A percentile compares a stretch with the other conserved stretches of the same genome.
Conservation (phyloP, 305 asterid genomes). For the Solanum hybrid region DNA sequence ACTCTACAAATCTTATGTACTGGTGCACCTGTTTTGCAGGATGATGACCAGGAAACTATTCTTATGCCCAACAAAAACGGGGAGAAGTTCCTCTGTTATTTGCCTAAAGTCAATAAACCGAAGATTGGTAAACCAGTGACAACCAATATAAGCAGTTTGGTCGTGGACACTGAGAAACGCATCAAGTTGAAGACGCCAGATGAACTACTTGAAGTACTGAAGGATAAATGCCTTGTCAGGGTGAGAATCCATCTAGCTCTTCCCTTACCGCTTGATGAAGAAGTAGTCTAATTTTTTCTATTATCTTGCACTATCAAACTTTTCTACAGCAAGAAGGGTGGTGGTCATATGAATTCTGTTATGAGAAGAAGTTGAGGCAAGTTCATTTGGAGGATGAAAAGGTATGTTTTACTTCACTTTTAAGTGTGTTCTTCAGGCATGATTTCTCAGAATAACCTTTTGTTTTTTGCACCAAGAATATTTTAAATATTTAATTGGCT, state of each 20-base stretch:
- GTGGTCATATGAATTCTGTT: slow-evolving; percentile 99
- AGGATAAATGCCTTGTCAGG: slow-evolving; percentile 81
- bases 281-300: background rate
- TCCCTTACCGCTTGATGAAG: background rate
- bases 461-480: background rate
- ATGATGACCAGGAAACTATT: slow-evolving; percentile 72
- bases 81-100: slow-evolving; percentile 67
- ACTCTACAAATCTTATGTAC: background rate
- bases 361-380: slow-evolving; percentile 69
- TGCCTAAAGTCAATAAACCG: slow-evolving; percentile 83
- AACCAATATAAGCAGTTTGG: slow-evolving; percentile 78
- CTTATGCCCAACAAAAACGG: slow-evolving; percentile 69
- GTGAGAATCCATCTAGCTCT: slow-evolving; percentile 26
- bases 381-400: slow-evolving; percentile 86
- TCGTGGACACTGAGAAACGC: slow-evolving; percentile 75
- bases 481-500: background rate
- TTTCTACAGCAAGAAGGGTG: slow-evolving; percentile 96
- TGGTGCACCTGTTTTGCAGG: slow-evolving; percentile 36
- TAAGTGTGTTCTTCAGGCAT: background rate
- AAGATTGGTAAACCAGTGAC: slow-evolving; percentile 62
- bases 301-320: slow-evolving; percentile 18
- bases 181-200: slow-evolving; percentile 86
- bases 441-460: background rate
- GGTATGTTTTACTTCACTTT: slow-evolving; percentile 34
- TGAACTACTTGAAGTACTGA: slow-evolving; percentile 86